Evolutionary conservation across 163 green algal genomes (phyloP), one percentile per base, ranked within the genome.

Genomic region (Scenedesmus sp.): DNA sequence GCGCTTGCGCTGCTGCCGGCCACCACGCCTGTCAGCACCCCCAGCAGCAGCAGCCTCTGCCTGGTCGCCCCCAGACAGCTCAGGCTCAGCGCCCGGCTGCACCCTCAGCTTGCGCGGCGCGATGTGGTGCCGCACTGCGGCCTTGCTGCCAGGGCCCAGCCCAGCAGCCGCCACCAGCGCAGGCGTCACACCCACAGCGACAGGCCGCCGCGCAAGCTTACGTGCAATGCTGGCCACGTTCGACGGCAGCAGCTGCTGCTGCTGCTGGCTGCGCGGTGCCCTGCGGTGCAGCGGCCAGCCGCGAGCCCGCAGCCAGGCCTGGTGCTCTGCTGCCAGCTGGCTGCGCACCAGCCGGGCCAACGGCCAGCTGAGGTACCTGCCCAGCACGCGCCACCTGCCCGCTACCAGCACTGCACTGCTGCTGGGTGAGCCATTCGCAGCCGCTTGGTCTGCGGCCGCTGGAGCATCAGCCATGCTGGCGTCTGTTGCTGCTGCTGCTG

Each of bases 171-270:
- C 5, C 60, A 81, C 20, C 34, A 81, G 55, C 23, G 84, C 84
- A 82, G 62, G 84, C 74, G 83, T 88, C 18, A 82, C 84, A 26
- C 59, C 84, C 13, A 59, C 62, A 89, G 60, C 60, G 34, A 73
- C 67, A 60, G 84, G 84, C 46, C 84, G 84, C 60, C 84, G 66
- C 4, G 84, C 84, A 34, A 89, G 84, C 62, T 81, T 89, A 26
- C 60, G n/a, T 3, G 60, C 59, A 64, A 82, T 89, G n/a, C 18
- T 57, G 23, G 54, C 10, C 62, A 84, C 34, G 26, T 59, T 3
- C 12, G 34, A 34, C 76, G 57, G 76, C 23, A 46, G 56, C 62
- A 81, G 84, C 84, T 60, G 84, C 23, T 57, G 82, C 82, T 46
- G 64, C n/a, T 56, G 18, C 20, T 56, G 10, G n/a, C 34, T 52